A percentile compares a stretch with the other conserved stretches of the same genome.
phyloP scores from a whole-genome alignment of 768 basidiomycete genomes.

The Hypholoma fasciculare region DNA sequence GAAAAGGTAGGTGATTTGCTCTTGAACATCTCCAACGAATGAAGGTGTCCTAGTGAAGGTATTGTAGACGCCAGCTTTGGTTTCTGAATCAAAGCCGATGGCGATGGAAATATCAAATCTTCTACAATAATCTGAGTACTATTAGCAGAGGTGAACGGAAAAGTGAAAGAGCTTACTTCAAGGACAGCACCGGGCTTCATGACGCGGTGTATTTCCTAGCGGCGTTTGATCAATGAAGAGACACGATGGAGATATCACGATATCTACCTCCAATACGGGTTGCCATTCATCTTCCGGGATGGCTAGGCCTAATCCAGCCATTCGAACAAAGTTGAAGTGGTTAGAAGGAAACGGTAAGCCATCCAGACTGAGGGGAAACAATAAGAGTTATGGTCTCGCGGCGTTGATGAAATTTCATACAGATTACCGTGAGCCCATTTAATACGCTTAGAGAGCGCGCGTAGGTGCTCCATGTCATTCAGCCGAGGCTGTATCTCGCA shows the following conservation, averaged over 20 bases:
- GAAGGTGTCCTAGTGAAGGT: constrained; percentile 10
- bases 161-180: constrained; percentile 46
- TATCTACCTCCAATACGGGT: constrained; percentile 57
- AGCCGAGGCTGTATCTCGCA: constrained; percentile 54
- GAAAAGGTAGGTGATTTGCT: constrained; percentile 10
- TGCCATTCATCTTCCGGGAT: constrained; percentile 81
- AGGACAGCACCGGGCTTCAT: constrained; percentile 61
- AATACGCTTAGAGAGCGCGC: constrained; percentile 47
- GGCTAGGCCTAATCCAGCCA: constrained; percentile 62
- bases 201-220: constrained; percentile 68
- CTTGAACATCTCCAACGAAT: constrained; percentile 8
- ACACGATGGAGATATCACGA: background rate
- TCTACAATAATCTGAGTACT: constrained; percentile 64
- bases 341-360: constrained; percentile 57
- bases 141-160: background rate
- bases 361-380: constrained; percentile 47
- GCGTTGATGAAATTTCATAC: constrained; percentile 35
- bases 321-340: constrained; percentile 67
- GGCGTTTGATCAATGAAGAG: background rate
- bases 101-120: constrained; percentile 68
- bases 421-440: constrained; percentile 71
- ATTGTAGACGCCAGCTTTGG: constrained; percentile 17
- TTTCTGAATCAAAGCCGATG: constrained; percentile 21
- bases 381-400: background rate
- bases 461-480: constrained; percentile 32